These are phyloP conservation scores for Bruguiera parviflora DNA, from an alignment of 345 rosid genomes.

Conservation along the genomic window DNA sequence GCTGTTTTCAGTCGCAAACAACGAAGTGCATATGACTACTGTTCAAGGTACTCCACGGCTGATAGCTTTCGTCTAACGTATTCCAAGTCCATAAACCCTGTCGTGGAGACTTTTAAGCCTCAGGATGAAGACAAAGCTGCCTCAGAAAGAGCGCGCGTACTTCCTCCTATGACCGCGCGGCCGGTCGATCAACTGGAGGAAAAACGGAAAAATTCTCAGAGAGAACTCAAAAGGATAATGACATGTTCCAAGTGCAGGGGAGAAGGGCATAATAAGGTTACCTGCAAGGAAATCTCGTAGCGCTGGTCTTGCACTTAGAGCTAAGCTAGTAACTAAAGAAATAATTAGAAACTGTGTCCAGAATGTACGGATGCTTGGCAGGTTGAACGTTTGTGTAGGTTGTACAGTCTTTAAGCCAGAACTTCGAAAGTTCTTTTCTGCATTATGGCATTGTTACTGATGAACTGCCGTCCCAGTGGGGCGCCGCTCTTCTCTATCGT, in stretches of 20 bases:
- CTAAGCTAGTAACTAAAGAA: constrained; percentile 54
- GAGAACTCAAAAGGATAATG: constrained; percentile 47
- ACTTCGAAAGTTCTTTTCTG: no score
- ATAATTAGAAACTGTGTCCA: constrained; percentile 7
- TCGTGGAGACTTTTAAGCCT: constrained; percentile 17
- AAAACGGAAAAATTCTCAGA: constrained; percentile 37
- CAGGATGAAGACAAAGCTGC: constrained; percentile 31
- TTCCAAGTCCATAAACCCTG: constrained; percentile 46
- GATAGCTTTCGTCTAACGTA: constrained; percentile 54
- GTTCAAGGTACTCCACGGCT: constrained; percentile 55
- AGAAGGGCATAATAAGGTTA: constrained; percentile 75
- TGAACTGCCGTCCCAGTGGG: no score
- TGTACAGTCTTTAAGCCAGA: constrained; percentile 45
- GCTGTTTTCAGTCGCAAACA: background rate
- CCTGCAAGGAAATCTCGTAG: constrained; percentile 61
- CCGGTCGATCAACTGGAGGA: constrained; percentile 48
- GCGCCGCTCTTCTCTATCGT: no score
- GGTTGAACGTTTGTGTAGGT: constrained; percentile 44
- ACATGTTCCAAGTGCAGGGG: constrained; percentile 73
- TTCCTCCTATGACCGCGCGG: constrained; percentile 52
- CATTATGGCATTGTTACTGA: no score
- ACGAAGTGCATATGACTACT: constrained; percentile 55
- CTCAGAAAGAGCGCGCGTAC: constrained; percentile 43
- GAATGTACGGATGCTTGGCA: constrained; percentile 23
- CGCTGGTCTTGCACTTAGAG: background rate